A percentile compares a stretch with the other conserved stretches of the same genome.
Conservation (phyloP, 768 basidiomycete genomes). For the Suillus occidentalis region DNA sequence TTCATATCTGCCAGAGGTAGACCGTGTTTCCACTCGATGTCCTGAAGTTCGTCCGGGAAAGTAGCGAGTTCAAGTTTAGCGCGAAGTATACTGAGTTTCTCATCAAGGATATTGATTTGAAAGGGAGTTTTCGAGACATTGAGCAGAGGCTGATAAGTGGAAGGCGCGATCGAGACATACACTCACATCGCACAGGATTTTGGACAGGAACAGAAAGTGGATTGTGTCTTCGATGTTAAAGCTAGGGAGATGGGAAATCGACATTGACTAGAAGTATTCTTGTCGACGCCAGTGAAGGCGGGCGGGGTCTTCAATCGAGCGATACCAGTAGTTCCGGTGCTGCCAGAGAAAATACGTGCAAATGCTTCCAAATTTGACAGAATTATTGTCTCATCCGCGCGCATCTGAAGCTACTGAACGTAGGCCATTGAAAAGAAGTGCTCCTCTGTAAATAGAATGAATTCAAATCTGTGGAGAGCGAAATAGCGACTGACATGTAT, state of each 20-base stretch:
- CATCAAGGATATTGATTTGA: conserved; percentile 47
- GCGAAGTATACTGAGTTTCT: conserved; percentile 38
- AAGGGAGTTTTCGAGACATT: conserved; percentile 36
- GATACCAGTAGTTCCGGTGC: neutral
- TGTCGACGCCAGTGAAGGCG: neutral
- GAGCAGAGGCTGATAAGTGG: neutral
- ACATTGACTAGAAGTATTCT: neutral
- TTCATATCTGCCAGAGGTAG: conserved; percentile 48
- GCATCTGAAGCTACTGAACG: neutral
- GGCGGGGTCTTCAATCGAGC: neutral
- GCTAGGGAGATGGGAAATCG: neutral
- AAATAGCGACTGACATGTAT: conserved; percentile 60
- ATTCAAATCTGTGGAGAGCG: neutral
- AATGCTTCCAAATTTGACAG: neutral
- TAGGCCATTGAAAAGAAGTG: neutral
- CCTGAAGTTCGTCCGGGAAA: conserved; percentile 59
- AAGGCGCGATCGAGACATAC: neutral
- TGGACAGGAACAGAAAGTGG: neutral
- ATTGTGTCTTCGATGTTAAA: neutral
- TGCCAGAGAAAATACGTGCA: neutral
- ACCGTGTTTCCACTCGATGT: conserved; percentile 53
- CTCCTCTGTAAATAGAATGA: conserved; percentile 51
- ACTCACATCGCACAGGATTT: neutral
- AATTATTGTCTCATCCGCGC: neutral
- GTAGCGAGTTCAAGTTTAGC: conserved; percentile 47